A percentile compares a stretch with the other conserved stretches of the same genome.
phyloP scores from a whole-genome alignment of 495 filamentous ascomycete genomes.

The Hyaloscypha finlandica region DNA sequence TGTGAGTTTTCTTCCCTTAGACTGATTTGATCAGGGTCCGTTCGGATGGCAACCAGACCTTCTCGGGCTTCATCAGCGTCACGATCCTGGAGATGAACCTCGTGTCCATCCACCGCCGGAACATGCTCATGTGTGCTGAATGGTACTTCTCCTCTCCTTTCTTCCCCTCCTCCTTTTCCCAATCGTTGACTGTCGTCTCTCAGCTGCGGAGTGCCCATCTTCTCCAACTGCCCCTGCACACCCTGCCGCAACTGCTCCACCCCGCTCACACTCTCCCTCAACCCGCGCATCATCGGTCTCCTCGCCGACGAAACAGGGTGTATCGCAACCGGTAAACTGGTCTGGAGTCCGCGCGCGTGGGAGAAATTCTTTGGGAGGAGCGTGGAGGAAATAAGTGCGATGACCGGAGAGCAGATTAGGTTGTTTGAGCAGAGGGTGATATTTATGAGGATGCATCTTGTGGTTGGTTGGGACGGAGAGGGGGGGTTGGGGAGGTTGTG shows the following conservation, averaged over 20 bases:
- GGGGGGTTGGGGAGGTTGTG: conserved; percentile 47
- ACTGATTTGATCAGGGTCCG: conserved; percentile 37
- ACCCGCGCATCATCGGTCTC: conserved; percentile 54
- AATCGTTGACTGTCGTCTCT: not conserved
- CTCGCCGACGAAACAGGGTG: conserved; percentile 59
- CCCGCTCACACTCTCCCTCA: conserved; percentile 47
- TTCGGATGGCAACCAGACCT: conserved; percentile 37
- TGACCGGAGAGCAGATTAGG: conserved; percentile 41
- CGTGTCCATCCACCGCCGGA: conserved; percentile 43
- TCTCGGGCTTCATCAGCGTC: conserved; percentile 62
- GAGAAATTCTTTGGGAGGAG: conserved; percentile 50
- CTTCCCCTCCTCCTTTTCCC: conserved; percentile 4
- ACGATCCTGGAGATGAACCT: conserved; percentile 57
- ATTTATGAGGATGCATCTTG: conserved; percentile 52
- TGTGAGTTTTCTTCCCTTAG: too few relatives aligned
- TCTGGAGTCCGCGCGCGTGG: conserved; percentile 56
- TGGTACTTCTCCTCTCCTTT: conserved; percentile 45
- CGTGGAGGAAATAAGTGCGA: conserved; percentile 36
- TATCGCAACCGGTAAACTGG: conserved; percentile 48
- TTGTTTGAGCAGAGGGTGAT: conserved; percentile 51
- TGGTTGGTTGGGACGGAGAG: conserved; percentile 50
- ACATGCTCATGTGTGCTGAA: conserved; percentile 55
- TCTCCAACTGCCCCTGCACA: conserved; percentile 46
- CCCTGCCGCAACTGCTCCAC: conserved; percentile 57
- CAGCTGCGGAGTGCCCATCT: conserved; percentile 58